Evolutionary conservation across 2,329 filamentous ascomycete species (phyloP).

Genomic region (Aureobasidium vineae): DNA sequence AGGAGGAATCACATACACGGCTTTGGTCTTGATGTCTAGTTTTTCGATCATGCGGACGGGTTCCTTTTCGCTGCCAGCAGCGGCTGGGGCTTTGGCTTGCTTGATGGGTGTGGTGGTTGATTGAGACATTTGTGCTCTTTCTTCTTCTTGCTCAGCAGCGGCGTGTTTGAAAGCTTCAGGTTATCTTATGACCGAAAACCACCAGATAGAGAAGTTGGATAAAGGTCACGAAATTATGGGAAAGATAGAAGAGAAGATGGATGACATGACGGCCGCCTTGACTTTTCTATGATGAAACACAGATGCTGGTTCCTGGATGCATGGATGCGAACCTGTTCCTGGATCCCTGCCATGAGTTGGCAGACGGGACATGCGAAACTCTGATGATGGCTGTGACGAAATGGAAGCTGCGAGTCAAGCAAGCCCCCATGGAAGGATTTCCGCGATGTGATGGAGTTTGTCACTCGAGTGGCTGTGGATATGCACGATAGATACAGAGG

Average conservation of each 20-base stretch:
- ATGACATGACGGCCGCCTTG: neutral
- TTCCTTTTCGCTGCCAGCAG: conserved; percentile 30
- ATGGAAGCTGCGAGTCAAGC: conserved; percentile 1
- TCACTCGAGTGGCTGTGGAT: neutral
- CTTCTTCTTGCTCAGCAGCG: neutral
- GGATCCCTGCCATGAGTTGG: conserved; percentile 12
- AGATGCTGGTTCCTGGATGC: neutral
- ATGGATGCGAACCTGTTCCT: conserved; percentile 6
- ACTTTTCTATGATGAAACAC: neutral
- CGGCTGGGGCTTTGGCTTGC: conserved; percentile 23
- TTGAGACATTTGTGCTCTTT: neutral
- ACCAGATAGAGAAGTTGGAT: neutral
- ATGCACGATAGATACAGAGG: neutral
- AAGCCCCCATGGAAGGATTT: neutral
- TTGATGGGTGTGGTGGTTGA: conserved; percentile 28
- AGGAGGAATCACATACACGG: conserved; percentile 30
- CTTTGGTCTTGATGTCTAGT: conserved; percentile 34
- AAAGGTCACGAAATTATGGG: neutral
- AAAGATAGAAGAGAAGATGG: neutral
- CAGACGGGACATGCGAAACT: conserved; percentile 17
- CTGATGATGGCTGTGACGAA: conserved; percentile 15
- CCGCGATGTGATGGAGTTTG: neutral
- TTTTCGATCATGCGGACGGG: conserved; percentile 34
- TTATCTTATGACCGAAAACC: neutral
- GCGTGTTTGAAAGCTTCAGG: conserved; percentile 1